Evolutionary conservation across 805 yeast species (phyloP).

Genomic region (Candida golubevii): DNA sequence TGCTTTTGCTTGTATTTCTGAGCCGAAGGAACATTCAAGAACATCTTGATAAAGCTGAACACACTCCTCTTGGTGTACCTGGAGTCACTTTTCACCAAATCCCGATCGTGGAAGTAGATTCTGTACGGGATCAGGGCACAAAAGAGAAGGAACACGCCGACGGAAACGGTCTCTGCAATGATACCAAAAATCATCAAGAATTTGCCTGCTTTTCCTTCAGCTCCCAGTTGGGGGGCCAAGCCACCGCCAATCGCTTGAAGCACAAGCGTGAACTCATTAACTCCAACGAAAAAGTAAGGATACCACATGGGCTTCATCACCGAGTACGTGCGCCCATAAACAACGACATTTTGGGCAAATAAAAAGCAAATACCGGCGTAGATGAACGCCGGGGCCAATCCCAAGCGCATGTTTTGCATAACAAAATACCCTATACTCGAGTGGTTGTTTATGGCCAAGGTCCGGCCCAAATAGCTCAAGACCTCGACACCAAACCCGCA

Average conservation of each 20-base stretch:
- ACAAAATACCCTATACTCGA: conserved; percentile 21
- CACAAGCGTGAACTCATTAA: conserved; percentile 32
- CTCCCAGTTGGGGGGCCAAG: conserved; percentile 26
- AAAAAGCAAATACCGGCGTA: conserved; percentile 40
- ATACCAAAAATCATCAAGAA: conserved; percentile 37
- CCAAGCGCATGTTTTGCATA: conserved; percentile 32
- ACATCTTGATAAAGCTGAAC: conserved; percentile 24
- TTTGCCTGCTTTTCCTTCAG: conserved; percentile 24
- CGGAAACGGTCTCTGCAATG: conserved; percentile 30
- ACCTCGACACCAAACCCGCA: conserved; percentile 35
- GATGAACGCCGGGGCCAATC: conserved; percentile 39
- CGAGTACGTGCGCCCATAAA: conserved; percentile 35
- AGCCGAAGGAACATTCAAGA: conserved; percentile 24
- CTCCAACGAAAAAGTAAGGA: conserved; percentile 35
- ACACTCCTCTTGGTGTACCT: conserved; percentile 6
- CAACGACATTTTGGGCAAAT: conserved; percentile 37
- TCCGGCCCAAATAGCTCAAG: conserved; percentile 36
- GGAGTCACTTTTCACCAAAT: conserved; percentile 12
- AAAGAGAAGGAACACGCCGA: conserved; percentile 29
- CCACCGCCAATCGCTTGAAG: conserved; percentile 41
- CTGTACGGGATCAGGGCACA: conserved; percentile 34
- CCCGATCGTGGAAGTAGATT: conserved; percentile 25
- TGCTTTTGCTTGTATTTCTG: conserved; percentile 18
- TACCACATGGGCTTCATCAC: conserved; percentile 41
- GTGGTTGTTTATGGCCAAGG: conserved; percentile 25